Percentiles rank a stretch among this genome's conserved stretches.
Evolutionary conservation across 768 basidiomycete species (phyloP).

Genomic region (Pisolithus sp.): DNA sequence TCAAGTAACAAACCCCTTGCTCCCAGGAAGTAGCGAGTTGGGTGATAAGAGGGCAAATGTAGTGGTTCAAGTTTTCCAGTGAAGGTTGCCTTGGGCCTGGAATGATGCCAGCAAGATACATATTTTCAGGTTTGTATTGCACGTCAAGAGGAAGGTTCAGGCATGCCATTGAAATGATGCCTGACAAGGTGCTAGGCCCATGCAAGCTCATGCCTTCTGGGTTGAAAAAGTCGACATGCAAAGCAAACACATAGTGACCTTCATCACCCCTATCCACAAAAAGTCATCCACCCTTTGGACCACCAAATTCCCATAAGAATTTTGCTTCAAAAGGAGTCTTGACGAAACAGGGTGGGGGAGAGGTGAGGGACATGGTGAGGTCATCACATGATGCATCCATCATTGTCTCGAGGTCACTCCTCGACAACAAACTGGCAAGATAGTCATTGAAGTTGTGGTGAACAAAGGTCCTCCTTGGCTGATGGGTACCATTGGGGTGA

Average conservation of each 20-base stretch:
- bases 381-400: no score
- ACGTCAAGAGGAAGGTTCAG: no score
- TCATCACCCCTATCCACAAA: background rate
- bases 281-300: background rate
- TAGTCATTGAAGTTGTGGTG: constrained; percentile 5
- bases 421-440: background rate
- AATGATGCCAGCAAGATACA: background rate
- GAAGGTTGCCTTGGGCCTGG: constrained; percentile 19
- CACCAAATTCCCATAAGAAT: constrained; percentile 12
- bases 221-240: no score
- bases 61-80: constrained; percentile 15
- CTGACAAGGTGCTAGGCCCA: no score
- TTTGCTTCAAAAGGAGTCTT: constrained; percentile 1
- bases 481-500: background rate
- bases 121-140: no score
- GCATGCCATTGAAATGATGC: no score
- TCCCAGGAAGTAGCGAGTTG: constrained; percentile 17
- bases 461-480: background rate
- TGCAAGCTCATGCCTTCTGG: no score
- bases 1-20: constrained; percentile 7
- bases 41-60: constrained; percentile 14
- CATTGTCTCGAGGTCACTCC: background rate
- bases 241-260: no score
- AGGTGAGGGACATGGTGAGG: background rate
- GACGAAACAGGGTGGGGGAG: background rate